Base-by-base conservation (phyloP, 1,139 yeast species). In the Pichiaceae sp. region DNA sequence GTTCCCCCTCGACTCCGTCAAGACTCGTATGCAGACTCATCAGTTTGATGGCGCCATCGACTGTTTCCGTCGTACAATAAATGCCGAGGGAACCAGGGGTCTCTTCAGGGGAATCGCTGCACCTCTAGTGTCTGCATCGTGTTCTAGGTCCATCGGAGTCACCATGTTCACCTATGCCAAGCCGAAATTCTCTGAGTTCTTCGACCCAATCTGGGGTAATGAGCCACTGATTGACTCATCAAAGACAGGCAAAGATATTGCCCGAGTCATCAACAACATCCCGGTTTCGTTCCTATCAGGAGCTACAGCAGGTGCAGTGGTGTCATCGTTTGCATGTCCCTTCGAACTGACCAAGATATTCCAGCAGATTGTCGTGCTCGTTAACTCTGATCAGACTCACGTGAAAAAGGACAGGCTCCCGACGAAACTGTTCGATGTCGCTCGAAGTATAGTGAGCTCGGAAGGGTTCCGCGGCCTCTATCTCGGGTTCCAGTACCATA, bases 21-120 rank as follows among this genome's bases (percentile, higher is more conserved):
- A 86, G 56, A 84, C 94, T 0, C 62, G 95, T 44, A 78, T 83
- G 75, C 95, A 86, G 55, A 81, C 95, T 0, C 82, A 83, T 56
- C 68, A 70, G 33, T 84, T 75, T 57, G 62, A 63, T 11, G 68
- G 75, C 33, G 70, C 79, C 33, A 57, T 67, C 44, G 77, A 75
- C 40, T 85, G 95, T 53, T 62, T 80, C 14, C 53, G 53, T 25
- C 63, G 68, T 36, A 81, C 95, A 0, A 64, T 75, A 31, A 49
- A 53, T 9, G 60, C 64, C 7, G 95, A 83, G 51, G 95, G 95
- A 0, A 31, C 78, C 3, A 46, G 60, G 14, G 95, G 95, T 4
- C 74, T 86, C 44, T 86, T 76, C 54, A 61, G 95, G 43, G 96
- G 95, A 3, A 67, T 82, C 17, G 63, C 72, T 50, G 87, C 89